A percentile compares a stretch with the other conserved stretches of the same genome.
Conservation (phyloP, 2,329 filamentous ascomycete species). For the Diaporthe eres region DNA sequence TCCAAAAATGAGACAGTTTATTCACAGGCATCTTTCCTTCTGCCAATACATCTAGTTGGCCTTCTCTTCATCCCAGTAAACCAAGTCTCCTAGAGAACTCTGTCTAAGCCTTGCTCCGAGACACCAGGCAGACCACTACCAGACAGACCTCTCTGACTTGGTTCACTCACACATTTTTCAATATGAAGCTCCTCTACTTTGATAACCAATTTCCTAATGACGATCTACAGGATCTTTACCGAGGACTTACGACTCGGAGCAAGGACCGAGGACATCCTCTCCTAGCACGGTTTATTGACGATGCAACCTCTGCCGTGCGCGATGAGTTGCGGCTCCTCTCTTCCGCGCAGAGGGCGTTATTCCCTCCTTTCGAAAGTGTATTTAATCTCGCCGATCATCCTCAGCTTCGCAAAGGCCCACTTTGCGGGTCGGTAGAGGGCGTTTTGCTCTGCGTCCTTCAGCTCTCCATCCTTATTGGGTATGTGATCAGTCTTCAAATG, state of each 20-base stretch:
- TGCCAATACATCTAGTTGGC: neutral
- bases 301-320: slow-evolving; percentile 55
- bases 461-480: slow-evolving; percentile 61
- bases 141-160: slow-evolving; percentile 3
- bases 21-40: neutral
- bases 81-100: slow-evolving; percentile 2
- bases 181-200: slow-evolving; percentile 58
- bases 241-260: slow-evolving; percentile 55
- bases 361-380: slow-evolving; percentile 56
- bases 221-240: slow-evolving; percentile 56
- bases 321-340: slow-evolving; percentile 55
- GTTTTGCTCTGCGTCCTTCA: slow-evolving; percentile 57
- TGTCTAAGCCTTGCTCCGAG: neutral
- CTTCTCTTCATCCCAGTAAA: neutral
- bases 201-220: slow-evolving; percentile 64
- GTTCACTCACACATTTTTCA: slow-evolving; percentile 22
- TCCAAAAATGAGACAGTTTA: neutral
- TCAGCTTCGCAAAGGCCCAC: slow-evolving; percentile 55
- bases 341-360: slow-evolving; percentile 44
- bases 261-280: slow-evolving; percentile 54
- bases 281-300: slow-evolving; percentile 57
- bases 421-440: slow-evolving; percentile 61
- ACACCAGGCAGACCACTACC: neutral
- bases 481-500: slow-evolving; percentile 40
- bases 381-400: slow-evolving; percentile 51